phyloP scores from a whole-genome alignment of 2,329 filamentous ascomycete genomes.

The Pseudogymnoascus sp. region DNA sequence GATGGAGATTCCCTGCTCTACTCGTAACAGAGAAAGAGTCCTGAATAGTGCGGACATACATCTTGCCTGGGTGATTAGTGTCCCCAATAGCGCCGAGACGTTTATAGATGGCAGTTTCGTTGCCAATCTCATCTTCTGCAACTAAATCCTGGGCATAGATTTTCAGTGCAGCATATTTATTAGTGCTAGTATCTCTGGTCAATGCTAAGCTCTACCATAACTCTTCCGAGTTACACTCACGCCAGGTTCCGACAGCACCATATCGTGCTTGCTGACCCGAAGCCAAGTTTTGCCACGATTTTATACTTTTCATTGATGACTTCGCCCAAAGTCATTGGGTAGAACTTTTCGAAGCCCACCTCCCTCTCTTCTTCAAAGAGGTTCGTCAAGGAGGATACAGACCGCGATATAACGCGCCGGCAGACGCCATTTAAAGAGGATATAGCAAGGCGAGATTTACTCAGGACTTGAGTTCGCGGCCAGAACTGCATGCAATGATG shows the following conservation, averaged over 20 bases:
- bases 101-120: conserved; percentile 22
- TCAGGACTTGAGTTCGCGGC: conserved; percentile 18
- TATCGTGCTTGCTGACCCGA: conserved; percentile 35
- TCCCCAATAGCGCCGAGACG: conserved; percentile 19
- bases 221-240: conserved; percentile 16
- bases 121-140: conserved; percentile 22
- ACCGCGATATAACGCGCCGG: conserved; percentile 16
- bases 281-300: conserved; percentile 37
- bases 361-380: conserved; percentile 22
- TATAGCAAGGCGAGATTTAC: conserved; percentile 19
- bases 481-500: conserved; percentile 17
- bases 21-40: conserved; percentile 21
- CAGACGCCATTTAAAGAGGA: conserved; percentile 15
- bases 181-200: conserved; percentile 21
- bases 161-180: conserved; percentile 22
- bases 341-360: conserved; percentile 21
- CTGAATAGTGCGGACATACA: conserved; percentile 15
- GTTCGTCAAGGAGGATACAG: conserved; percentile 15
- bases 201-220: conserved; percentile 16
- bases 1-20: conserved; percentile 19
- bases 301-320: conserved; percentile 30
- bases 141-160: conserved; percentile 20
- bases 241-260: conserved; percentile 37
- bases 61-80: conserved; percentile 19
- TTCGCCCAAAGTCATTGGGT: conserved; percentile 22